Evolutionary conservation across 202 grass and related monocot species (phyloP).

Genomic region (Schoenoplectus triqueter): DNA sequence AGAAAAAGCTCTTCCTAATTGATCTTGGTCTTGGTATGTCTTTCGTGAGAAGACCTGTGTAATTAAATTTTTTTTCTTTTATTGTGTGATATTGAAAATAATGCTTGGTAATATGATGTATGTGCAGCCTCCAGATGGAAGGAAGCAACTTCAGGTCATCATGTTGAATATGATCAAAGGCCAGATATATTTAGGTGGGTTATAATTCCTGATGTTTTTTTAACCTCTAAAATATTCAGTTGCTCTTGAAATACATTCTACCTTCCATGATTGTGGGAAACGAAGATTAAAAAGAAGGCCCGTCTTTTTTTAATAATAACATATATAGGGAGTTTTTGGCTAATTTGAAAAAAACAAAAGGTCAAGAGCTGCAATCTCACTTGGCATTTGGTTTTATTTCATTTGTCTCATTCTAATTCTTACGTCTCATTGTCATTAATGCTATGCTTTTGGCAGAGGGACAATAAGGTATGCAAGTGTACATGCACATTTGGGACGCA

Average conservation of each 20-base stretch:
- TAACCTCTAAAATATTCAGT: not conserved
- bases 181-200: constrained; percentile 92
- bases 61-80: not conserved
- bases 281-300: not conserved
- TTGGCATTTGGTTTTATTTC: not conserved
- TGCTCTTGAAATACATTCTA: not conserved
- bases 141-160: constrained; percentile 65
- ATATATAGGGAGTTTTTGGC: not conserved
- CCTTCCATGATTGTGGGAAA: not conserved
- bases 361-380: constrained; percentile 10
- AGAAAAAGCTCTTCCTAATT: constrained; percentile 94
- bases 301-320: constrained; percentile 21
- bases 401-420: constrained; percentile 10
- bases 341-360: constrained; percentile 12
- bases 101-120: constrained; percentile 30
- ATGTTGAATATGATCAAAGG: constrained; percentile 96
- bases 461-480: constrained; percentile 98
- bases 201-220: constrained; percentile 20
- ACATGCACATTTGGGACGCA: constrained; percentile 94
- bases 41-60: constrained; percentile 1
- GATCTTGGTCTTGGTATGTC: constrained; percentile 94
- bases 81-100: constrained; percentile 12
- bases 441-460: constrained; percentile 55
- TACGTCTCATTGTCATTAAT: constrained; percentile 29
- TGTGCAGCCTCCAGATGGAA: constrained; percentile 87